phyloP scores from a whole-genome alignment of 1,284 basidiomycete genomes.

The Puccinia hordei region DNA sequence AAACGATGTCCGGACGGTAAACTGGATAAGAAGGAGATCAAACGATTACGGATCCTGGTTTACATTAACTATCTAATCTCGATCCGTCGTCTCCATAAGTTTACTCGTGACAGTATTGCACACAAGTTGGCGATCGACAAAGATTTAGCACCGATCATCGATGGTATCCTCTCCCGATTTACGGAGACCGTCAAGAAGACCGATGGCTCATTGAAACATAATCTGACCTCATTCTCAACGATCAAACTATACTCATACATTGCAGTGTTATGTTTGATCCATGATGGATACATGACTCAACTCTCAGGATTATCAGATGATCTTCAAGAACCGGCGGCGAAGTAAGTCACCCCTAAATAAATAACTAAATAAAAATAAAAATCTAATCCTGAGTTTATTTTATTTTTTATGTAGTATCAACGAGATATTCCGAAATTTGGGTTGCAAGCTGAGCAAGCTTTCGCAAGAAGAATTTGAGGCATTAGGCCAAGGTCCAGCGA shows the following conservation, averaged over 20 bases:
- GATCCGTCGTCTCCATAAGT: not conserved
- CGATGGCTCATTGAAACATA: not conserved
- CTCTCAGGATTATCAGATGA: slow-evolving; percentile 24
- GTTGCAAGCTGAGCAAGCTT: slow-evolving; percentile 28
- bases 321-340: slow-evolving; percentile 11
- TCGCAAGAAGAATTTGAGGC: not conserved
- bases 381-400: too few species aligned
- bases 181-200: slow-evolving; percentile 10
- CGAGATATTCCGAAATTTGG: slow-evolving; percentile 27
- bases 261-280: slow-evolving; percentile 34
- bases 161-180: slow-evolving; percentile 22
- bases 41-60: slow-evolving; percentile 29
- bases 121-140: not conserved
- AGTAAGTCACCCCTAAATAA: too few species aligned
- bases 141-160: not conserved
- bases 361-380: too few species aligned
- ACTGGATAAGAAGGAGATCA: slow-evolving; percentile 23
- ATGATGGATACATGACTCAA: slow-evolving; percentile 26
- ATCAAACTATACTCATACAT: slow-evolving; percentile 33
- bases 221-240: slow-evolving; percentile 11
- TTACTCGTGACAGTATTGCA: not conserved
- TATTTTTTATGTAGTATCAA: slow-evolving; percentile 14
- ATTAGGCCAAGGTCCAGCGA: not conserved
- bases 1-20: slow-evolving; percentile 34
- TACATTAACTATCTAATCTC: slow-evolving; percentile 40